A percentile compares a stretch with the other conserved stretches of the same genome.
phyloP scores from a whole-genome alignment of 768 basidiomycete genomes.

The Imleria badia region DNA sequence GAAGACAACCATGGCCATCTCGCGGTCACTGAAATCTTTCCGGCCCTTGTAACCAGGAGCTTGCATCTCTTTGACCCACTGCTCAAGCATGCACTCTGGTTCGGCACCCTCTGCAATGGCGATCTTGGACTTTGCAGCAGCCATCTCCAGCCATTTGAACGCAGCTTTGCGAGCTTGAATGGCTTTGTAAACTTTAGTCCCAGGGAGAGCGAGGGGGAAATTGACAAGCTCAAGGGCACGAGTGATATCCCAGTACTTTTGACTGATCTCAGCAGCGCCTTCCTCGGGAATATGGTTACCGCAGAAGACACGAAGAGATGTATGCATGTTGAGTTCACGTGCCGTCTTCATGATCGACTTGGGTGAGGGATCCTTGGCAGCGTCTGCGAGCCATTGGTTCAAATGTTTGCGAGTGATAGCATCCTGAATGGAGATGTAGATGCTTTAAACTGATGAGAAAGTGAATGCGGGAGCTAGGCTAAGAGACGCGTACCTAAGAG shows the following conservation, averaged over 20 bases:
- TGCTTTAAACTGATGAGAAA: slow-evolving; percentile 40
- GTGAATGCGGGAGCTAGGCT: background rate
- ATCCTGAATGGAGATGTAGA: slow-evolving; percentile 86
- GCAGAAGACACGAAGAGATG: slow-evolving; percentile 94
- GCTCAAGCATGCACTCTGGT: slow-evolving; percentile 88
- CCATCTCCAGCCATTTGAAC: slow-evolving; percentile 74
- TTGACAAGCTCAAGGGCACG: slow-evolving; percentile 96
- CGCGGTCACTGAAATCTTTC: slow-evolving; percentile 85
- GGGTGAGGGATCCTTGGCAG: slow-evolving; percentile 45
- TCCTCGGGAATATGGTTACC: slow-evolving; percentile 84
- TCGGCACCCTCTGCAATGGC: slow-evolving; percentile 79
- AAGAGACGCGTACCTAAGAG: slow-evolving; percentile 64
- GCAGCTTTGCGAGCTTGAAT: slow-evolving; percentile 88
- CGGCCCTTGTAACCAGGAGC: slow-evolving; percentile 70
- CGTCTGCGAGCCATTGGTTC: slow-evolving; percentile 63
- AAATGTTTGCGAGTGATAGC: slow-evolving; percentile 76
- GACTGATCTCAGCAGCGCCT: slow-evolving; percentile 77
- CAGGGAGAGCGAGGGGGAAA: slow-evolving; percentile 93
- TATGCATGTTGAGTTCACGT: slow-evolving; percentile 95
- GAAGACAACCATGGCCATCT: slow-evolving; percentile 97
- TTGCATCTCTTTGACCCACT: slow-evolving; percentile 78
- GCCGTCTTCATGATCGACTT: slow-evolving; percentile 85
- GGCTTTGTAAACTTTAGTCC: slow-evolving; percentile 94
- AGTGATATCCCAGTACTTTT: slow-evolving; percentile 97
- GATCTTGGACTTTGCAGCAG: slow-evolving; percentile 76